Evolutionary conservation across 129 eudicot genomes (phyloP).

Genomic region (Pseudognaphalium luteoalbum): DNA sequence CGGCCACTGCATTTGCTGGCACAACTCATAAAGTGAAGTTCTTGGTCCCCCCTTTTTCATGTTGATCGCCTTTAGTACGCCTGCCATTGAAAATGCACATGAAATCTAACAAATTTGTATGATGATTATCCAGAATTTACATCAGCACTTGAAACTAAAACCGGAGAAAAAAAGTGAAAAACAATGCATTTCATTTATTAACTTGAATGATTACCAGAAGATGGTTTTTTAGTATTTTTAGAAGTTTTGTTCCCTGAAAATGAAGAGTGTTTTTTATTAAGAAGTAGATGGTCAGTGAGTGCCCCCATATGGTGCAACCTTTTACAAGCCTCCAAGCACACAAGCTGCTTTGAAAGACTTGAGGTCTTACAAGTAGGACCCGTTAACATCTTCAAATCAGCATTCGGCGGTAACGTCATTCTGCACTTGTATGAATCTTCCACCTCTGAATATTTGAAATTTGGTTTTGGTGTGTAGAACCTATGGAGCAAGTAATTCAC

Average conservation of each 20-base stretch:
- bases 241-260: constrained; percentile 27
- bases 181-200: no score
- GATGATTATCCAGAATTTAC: constrained; percentile 45
- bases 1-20: constrained; percentile 81
- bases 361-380: constrained; percentile 48
- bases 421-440: constrained; percentile 45
- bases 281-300: constrained; percentile 59
- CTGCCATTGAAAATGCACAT: constrained; percentile 38
- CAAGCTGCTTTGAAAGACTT: constrained; percentile 55
- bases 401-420: constrained; percentile 58
- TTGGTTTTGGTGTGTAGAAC: constrained; percentile 41
- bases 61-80: constrained; percentile 54
- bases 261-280: constrained; percentile 34
- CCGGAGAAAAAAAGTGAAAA: not conserved
- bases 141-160: not conserved
- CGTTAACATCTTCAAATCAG: constrained; percentile 47
- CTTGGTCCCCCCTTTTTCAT: constrained; percentile 83
- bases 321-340: constrained; percentile 74
- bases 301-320: constrained; percentile 63
- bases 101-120: not conserved
- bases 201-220: constrained; percentile 25
- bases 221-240: not conserved
- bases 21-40: constrained; percentile 53
- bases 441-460: constrained; percentile 37
- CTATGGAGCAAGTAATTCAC: no score